A percentile compares a stretch with the other conserved stretches of the same genome.
phyloP scores from a whole-genome alignment of 805 yeast genomes.

The Diddensiella santjacobensis region DNA sequence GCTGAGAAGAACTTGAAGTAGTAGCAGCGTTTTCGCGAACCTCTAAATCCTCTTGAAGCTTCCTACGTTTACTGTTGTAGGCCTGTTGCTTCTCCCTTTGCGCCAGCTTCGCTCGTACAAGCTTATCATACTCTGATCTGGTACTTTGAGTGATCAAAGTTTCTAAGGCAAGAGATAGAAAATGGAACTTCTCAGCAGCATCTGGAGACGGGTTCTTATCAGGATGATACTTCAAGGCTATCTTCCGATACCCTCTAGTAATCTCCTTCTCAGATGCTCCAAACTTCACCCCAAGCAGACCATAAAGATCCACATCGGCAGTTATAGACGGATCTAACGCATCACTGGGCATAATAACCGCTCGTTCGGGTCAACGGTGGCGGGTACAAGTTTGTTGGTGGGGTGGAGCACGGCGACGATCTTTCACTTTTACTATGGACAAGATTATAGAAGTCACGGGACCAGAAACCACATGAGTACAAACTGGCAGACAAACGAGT shows the following conservation, averaged over 20 bases:
- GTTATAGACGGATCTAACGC: conserved; percentile 7
- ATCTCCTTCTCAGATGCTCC: conserved; percentile 74
- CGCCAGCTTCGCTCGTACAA: conserved; percentile 16
- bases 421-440: too few species aligned
- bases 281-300: conserved; percentile 20
- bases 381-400: too few species aligned
- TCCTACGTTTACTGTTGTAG: conserved; percentile 16
- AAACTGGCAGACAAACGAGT: conserved; percentile 78
- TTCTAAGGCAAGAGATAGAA: conserved; percentile 25
- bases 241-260: conserved; percentile 88
- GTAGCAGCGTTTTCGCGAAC: conserved; percentile 22
- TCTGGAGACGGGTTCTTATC: conserved; percentile 29
- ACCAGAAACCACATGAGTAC: conserved; percentile 67
- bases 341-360: neutral
- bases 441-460: too few species aligned
- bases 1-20: neutral
- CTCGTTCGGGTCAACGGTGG: too few species aligned
- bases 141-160: conserved; percentile 15
- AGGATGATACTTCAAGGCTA: conserved; percentile 62
- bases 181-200: conserved; percentile 28
- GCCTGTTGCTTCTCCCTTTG: conserved; percentile 11
- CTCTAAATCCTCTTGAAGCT: conserved; percentile 25
- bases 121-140: conserved; percentile 22
- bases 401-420: too few species aligned
- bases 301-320: conserved; percentile 23